phyloP scores from a whole-genome alignment of 148 eudicot species.

The Camellia japonica region DNA sequence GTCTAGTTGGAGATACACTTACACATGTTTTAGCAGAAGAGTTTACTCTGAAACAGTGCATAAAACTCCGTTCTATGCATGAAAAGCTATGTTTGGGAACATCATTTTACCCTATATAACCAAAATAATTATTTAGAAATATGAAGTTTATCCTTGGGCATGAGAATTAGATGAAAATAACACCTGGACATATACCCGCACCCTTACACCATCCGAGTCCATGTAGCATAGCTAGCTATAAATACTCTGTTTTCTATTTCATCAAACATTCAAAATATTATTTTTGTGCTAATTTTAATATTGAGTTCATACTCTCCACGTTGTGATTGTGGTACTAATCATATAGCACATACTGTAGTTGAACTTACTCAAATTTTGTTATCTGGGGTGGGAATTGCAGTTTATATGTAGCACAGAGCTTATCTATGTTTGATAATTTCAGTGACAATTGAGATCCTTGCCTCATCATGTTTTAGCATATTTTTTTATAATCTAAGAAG shows the following conservation, averaged over 20 bases:
- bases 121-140: too few species aligned
- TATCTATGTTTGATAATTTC: neutral
- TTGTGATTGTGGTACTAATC: neutral
- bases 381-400: neutral
- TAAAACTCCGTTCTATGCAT: too few species aligned
- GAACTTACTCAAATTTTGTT: neutral
- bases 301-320: neutral
- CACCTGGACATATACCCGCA: too few species aligned
- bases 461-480: neutral
- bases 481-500: neutral
- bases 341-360: neutral
- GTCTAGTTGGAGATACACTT: too few species aligned
- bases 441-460: neutral
- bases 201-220: too few species aligned
- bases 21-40: too few species aligned
- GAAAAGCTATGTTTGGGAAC: too few species aligned
- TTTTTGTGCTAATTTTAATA: neutral
- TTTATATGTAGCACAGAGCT: neutral
- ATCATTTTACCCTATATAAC: too few species aligned
- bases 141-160: too few species aligned
- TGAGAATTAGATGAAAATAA: too few species aligned
- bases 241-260: neutral
- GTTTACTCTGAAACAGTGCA: too few species aligned
- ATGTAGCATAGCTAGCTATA: too few species aligned
- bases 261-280: neutral